Conservation (phyloP, 2,329 filamentous ascomycete species). For the Penicillium sp. region DNA sequence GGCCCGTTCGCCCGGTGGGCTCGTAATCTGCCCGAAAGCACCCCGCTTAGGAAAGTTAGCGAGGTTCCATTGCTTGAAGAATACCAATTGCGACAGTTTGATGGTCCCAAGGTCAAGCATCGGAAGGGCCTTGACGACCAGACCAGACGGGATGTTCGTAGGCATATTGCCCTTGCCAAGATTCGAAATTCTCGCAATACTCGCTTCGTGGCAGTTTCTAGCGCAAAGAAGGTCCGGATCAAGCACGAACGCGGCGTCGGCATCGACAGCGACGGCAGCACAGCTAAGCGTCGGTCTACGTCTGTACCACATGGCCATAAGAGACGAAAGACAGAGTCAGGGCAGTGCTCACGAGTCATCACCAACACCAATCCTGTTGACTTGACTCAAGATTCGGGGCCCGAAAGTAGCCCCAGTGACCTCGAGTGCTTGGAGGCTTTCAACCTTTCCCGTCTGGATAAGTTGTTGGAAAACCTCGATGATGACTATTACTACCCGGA, state of each 20-base stretch:
- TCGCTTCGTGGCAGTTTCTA: background rate
- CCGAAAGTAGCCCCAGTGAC: background rate
- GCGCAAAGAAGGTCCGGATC: background rate
- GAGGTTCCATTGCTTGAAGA: conserved; percentile 26
- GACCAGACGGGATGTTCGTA: conserved; percentile 16
- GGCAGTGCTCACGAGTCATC: background rate
- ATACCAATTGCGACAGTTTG: conserved; percentile 32
- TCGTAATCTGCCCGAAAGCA: conserved; percentile 22
- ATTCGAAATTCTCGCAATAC: conserved; percentile 28
- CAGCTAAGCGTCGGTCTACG: background rate
- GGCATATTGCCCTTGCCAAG: conserved; percentile 26
- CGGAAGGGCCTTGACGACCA: conserved; percentile 23
- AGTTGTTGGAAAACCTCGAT: background rate
- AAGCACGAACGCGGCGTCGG: background rate
- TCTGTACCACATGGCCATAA: background rate
- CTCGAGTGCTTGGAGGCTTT: background rate
- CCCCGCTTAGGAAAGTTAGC: conserved; percentile 21
- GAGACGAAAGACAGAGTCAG: conserved; percentile 1
- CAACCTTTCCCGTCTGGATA: background rate
- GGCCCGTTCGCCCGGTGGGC: conserved; percentile 45
- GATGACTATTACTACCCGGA: background rate
- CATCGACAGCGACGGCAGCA: background rate
- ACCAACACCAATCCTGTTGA: background rate
- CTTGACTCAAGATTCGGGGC: background rate
- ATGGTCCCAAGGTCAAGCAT: conserved; percentile 21